Percentiles rank a stretch among this genome's conserved stretches.
phyloP scores from a whole-genome alignment of 805 yeast genomes.

The Candida sanyiensis region DNA sequence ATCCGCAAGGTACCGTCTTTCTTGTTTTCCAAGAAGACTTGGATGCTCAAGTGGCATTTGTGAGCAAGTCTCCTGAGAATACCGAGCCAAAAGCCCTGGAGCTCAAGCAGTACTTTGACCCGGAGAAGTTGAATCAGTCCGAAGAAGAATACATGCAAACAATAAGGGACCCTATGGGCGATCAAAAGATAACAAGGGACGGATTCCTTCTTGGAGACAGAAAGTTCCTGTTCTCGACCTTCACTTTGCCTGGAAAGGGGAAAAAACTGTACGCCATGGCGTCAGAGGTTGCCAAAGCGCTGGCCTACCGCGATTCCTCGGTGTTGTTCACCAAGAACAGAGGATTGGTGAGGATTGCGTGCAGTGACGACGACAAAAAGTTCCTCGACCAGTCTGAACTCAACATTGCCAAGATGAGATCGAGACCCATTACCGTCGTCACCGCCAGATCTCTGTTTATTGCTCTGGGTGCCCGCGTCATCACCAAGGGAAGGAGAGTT shows the following conservation, averaged over 20 bases:
- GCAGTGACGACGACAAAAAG: constrained; percentile 33
- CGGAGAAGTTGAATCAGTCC: constrained; percentile 16
- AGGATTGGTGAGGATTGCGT: constrained; percentile 32
- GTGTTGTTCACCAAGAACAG: constrained; percentile 40
- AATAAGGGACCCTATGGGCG: constrained; percentile 39
- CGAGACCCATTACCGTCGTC: constrained; percentile 17
- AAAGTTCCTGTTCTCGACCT: constrained; percentile 34
- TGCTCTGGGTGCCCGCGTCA: constrained; percentile 45
- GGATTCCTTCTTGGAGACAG: constrained; percentile 37
- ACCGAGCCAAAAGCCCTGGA: constrained; percentile 13
- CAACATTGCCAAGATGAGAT: constrained; percentile 16
- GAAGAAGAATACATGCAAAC: constrained; percentile 30
- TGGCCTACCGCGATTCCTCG: constrained; percentile 46
- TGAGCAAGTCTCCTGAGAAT: constrained; percentile 12
- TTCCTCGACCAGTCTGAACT: constrained; percentile 31
- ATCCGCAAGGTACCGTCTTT: constrained; percentile 24
- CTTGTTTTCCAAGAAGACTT: constrained; percentile 10
- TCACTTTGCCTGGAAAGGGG: constrained; percentile 36
- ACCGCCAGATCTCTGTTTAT: constrained; percentile 42
- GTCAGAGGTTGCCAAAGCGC: constrained; percentile 35
- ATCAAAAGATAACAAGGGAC: constrained; percentile 34
- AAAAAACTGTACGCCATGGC: constrained; percentile 35
- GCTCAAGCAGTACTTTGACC: constrained; percentile 12
- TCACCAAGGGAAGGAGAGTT: constrained; percentile 42
- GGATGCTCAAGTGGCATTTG: constrained; percentile 12